Base-by-base conservation (phyloP, 139 green algal species). In the Auxenochlorella pyrenoidosa region DNA sequence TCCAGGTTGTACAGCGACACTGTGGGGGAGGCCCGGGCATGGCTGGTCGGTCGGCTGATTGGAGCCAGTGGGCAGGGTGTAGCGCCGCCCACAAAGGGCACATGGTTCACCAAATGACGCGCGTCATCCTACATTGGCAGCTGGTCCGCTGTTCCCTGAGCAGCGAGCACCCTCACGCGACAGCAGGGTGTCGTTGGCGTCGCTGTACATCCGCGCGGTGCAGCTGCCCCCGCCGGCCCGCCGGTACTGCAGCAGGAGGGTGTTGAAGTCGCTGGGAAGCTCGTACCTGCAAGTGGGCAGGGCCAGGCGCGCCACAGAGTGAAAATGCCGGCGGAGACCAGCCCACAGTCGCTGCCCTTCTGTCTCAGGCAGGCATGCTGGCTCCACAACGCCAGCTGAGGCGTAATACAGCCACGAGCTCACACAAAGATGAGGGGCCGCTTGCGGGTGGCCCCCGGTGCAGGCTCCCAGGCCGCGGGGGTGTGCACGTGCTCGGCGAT, bases 341-440 rank as follows among this genome's bases (percentile, higher is more conserved):
- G n/a, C n/a, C n/a, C n/a, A n/a, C 22, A 28, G 54, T 13, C 18
- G 3, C 15, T 63, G 54, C 54, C 22, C 47, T 63, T 63, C 10
- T 4, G 54, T 22, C 16, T 4, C 54, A 63, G 54, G 54, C 12
- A 63, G 16, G 54, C 15, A 63, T 24, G 8, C 47, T 24, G 54
- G 54, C 15, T 24, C 16, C 2, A 28, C 16, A 24, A 63, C 16
- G 54, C 13, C 13, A 63, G 15, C 54, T 24, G 18, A 63, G 16
- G 54, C 16, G 54, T 13, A 24, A 24, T 24, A 24, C 54, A 54
- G 6, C 47, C 47, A 6, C 54, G n/a, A n/a, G 4, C 80, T 85
- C 80, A 85, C 80, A 85, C 80, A n/a, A 77, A 76, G 30, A 85
- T 85, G 63, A 85, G 80, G 5, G 80, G 80, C n/a, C 63, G 80